phyloP scores from a whole-genome alignment of 1,139 yeast genomes.

The Blastobotrys aristatus region DNA sequence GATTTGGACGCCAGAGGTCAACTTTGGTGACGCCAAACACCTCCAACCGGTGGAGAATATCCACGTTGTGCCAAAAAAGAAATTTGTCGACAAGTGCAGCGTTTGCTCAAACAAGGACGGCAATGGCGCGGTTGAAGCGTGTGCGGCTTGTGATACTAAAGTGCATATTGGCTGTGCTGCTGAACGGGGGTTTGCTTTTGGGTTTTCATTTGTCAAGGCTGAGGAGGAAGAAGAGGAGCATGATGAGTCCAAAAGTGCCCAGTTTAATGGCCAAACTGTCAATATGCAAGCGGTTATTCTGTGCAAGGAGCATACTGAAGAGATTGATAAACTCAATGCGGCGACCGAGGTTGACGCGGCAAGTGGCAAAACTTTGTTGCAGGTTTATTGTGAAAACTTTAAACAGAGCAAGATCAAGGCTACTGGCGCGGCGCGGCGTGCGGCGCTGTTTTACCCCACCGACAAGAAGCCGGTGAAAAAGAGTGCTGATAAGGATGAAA shows the following conservation, averaged over 20 bases:
- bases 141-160: slow-evolving; percentile 40
- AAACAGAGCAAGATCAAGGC: slow-evolving; percentile 21
- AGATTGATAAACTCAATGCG: slow-evolving; percentile 20
- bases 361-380: slow-evolving; percentile 29
- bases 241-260: slow-evolving; percentile 21
- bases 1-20: slow-evolving; percentile 43
- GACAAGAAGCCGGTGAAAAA: background rate
- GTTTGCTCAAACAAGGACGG: slow-evolving; percentile 42
- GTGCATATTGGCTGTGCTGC: slow-evolving; percentile 69
- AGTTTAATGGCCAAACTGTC: slow-evolving; percentile 38
- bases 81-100: slow-evolving; percentile 33
- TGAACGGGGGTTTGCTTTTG: slow-evolving; percentile 28
- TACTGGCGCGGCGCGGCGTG: slow-evolving; percentile 26
- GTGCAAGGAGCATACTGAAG: slow-evolving; percentile 29
- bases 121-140: slow-evolving; percentile 41
- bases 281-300: slow-evolving; percentile 31
- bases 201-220: slow-evolving; percentile 27
- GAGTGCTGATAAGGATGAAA: background rate
- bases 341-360: slow-evolving; percentile 25
- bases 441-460: slow-evolving; percentile 17
- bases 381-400: slow-evolving; percentile 30
- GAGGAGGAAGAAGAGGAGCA: background rate
- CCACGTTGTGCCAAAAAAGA: slow-evolving; percentile 25
- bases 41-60: slow-evolving; percentile 44
- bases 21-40: slow-evolving; percentile 39